Base-by-base conservation (phyloP, 108 stramenopile species). In the Chaetoceros tenuissimus region DNA sequence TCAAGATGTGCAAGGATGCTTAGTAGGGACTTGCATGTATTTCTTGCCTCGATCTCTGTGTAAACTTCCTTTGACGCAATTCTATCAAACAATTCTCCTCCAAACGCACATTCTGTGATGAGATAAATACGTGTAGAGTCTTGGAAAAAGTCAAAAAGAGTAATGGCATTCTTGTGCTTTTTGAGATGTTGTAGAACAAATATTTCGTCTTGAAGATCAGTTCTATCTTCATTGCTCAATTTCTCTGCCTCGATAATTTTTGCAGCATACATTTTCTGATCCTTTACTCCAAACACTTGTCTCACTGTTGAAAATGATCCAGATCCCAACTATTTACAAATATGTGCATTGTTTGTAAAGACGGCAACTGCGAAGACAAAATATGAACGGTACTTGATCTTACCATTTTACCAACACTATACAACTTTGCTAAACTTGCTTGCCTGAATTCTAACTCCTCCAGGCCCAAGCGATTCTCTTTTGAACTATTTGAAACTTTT, bases 81-180 rank as follows among this genome's bases (percentile, higher is more conserved):
- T 44, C 87, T 69, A 66, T 97, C 94, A 69, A 92, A 97, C 25
- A 97, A 69, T 73, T 97, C 96, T 21, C 92, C 92, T 51, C 96
- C 96, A 23, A 46, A 46, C 74, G 86, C 82, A 27, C 84, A 77
- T 66, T 96, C 97, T 5, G 94, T 90, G 2, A 97, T 85, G 24
- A 96, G 75, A 71, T 89, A 96, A 55, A 84, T 89, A 55, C 75
- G 82, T 27, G 84, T 62, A 22, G 34, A 29, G 46, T 96, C 95
- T 49, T 96, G 85, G 69, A 82, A 93, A 54, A 94, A 90, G 71
- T 95, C 97, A 28, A 85, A 85, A 21, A 95, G 81, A 23, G 74
- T 75, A 52, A 86, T 77, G 62, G 84, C 83, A 51, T 81, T 65
- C 23, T 58, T 59, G 56, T 89, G 88, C 30, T 81, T 69, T n/a